These are phyloP conservation scores for Penicillium sp. DNA, from an alignment of 2,329 filamentous ascomycete species.

Conservation along the genomic window DNA sequence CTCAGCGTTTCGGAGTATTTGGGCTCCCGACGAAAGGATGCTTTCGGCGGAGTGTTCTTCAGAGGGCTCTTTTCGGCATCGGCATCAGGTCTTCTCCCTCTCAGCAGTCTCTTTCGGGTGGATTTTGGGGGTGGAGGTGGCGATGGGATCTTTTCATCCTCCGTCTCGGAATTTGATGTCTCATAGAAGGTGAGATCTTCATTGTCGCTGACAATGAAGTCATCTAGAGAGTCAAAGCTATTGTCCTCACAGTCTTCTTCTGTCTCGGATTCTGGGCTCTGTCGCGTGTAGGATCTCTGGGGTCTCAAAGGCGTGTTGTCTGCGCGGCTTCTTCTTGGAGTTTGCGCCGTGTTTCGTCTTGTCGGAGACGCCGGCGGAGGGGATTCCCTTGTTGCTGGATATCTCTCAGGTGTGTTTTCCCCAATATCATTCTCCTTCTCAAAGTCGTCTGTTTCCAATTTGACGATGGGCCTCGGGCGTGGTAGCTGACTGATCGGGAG, in stretches of 20 bases:
- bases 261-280: slow-evolving; percentile 27
- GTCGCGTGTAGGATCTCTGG: slow-evolving; percentile 20
- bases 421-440: slow-evolving; percentile 42
- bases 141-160: slow-evolving; percentile 26
- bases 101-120: slow-evolving; percentile 39
- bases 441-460: slow-evolving; percentile 37
- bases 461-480: slow-evolving; percentile 28
- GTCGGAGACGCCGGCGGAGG: slow-evolving; percentile 26
- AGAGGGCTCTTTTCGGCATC: slow-evolving; percentile 21
- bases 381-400: slow-evolving; percentile 22
- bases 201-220: slow-evolving; percentile 48
- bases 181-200: slow-evolving; percentile 43
- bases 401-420: slow-evolving; percentile 27
- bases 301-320: slow-evolving; percentile 21
- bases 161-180: slow-evolving; percentile 36
- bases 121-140: slow-evolving; percentile 27
- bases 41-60: slow-evolving; percentile 13
- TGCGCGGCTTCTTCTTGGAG: slow-evolving; percentile 16
- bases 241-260: slow-evolving; percentile 34
- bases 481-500: slow-evolving; percentile 33
- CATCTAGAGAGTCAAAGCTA: slow-evolving; percentile 44
- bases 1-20: slow-evolving; percentile 27
- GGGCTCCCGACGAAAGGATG: slow-evolving; percentile 26
- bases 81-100: slow-evolving; percentile 37
- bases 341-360: slow-evolving; percentile 21